Conservation (phyloP, 73 alveolate species). For the Tetrahymena thermophila region DNA sequence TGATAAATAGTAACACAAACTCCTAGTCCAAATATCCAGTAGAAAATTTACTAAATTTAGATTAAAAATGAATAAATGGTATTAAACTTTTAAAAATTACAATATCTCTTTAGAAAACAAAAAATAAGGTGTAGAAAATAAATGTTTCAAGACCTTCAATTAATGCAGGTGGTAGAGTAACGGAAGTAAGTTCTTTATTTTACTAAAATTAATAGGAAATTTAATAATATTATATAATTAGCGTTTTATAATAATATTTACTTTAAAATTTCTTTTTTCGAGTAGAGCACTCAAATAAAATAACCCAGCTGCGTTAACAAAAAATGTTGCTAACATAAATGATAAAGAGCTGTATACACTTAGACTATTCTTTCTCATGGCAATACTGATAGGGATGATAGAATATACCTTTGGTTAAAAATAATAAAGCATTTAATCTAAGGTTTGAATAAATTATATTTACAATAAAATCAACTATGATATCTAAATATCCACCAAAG, state of each 20-base stretch:
- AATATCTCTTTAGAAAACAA: constrained; percentile 16
- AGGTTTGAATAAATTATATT: not conserved
- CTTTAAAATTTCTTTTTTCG: constrained; percentile 42
- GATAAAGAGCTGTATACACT: constrained; percentile 22
- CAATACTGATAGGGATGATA: constrained; percentile 49
- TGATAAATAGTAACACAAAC: not conserved
- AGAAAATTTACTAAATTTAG: not conserved
- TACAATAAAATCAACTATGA: constrained; percentile 56
- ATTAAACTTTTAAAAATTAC: not conserved
- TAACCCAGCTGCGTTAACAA: constrained; percentile 55
- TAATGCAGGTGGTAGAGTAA: constrained; percentile 63
- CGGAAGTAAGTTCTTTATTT: constrained; percentile 48
- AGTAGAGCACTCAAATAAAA: constrained; percentile 48
- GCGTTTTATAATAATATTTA: not conserved
- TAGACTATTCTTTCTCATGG: constrained; percentile 9
- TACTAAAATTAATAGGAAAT: not conserved
- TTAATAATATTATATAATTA: too few relatives aligned
- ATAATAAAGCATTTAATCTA: not conserved
- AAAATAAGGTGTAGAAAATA: constrained; percentile 41
- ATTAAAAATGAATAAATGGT: not conserved
- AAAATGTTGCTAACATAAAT: constrained; percentile 39
- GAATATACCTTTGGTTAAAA: constrained; percentile 20
- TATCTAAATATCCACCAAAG: constrained; percentile 65
- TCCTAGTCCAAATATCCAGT: not conserved
- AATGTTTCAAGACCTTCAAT: constrained; percentile 61